These are phyloP conservation scores for Alternaria sp. DNA, from an alignment of 2,329 filamentous ascomycete species.

Conservation along the genomic window DNA sequence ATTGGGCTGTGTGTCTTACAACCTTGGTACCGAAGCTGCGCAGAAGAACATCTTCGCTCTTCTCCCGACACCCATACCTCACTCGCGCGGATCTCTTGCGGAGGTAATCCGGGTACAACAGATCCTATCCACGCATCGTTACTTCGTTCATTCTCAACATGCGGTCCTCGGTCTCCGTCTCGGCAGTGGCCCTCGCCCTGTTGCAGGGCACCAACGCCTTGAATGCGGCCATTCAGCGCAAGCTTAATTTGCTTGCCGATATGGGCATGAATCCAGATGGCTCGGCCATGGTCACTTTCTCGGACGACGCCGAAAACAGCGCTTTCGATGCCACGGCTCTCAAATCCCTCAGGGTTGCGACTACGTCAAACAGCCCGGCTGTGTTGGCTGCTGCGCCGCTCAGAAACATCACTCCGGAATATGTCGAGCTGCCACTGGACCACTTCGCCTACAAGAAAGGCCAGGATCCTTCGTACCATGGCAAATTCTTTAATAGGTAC, in stretches of 20 bases:
- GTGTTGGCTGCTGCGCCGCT: background rate
- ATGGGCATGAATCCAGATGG: conserved; percentile 44
- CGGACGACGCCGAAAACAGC: background rate
- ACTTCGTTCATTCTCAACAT: conserved; percentile 20
- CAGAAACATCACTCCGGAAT: conserved; percentile 34
- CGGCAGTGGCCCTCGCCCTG: conserved; percentile 33
- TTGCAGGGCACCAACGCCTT: conserved; percentile 30
- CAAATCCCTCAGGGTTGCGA: conserved; percentile 7
- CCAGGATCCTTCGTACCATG: conserved; percentile 21
- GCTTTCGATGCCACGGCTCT: background rate
- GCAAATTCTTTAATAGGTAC: conserved; percentile 47
- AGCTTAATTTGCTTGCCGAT: conserved; percentile 36
- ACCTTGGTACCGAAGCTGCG: background rate
- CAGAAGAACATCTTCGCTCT: background rate
- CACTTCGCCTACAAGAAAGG: conserved; percentile 40
- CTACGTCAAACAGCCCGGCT: conserved; percentile 2
- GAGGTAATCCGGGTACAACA: background rate
- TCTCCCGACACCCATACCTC: background rate
- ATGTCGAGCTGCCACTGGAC: conserved; percentile 45
- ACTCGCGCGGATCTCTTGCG: background rate
- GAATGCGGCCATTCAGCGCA: conserved; percentile 26
- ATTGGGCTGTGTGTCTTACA: background rate
- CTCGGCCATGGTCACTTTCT: conserved; percentile 26
- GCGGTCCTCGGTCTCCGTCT: conserved; percentile 27
- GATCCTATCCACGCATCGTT: background rate